Evolutionary conservation across 2,329 filamentous ascomycete genomes (phyloP).

Genomic region (Amesomyces nigricolor): DNA sequence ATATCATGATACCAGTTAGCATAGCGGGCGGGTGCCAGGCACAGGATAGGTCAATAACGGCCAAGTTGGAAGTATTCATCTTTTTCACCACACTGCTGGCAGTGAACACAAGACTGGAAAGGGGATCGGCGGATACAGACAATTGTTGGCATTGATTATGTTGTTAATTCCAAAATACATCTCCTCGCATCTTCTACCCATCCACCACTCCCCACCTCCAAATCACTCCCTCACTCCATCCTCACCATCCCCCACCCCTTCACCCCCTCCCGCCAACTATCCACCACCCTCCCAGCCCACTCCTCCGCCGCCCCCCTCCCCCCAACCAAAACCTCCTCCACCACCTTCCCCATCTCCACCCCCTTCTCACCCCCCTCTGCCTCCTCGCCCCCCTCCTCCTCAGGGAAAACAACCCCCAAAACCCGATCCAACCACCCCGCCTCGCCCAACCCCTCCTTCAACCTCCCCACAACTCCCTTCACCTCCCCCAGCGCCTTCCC

Average conservation of each 20-base stretch:
- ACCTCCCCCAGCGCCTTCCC: conserved; percentile 26
- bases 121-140: too few species aligned
- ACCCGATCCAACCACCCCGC: conserved; percentile 37
- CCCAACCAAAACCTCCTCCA: conserved; percentile 28
- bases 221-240: conserved; percentile 29
- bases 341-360: conserved; percentile 23
- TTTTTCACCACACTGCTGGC: too few species aligned
- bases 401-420: conserved; percentile 30
- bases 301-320: conserved; percentile 29
- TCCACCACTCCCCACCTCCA: too few species aligned
- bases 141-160: too few species aligned
- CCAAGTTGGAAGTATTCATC: too few species aligned
- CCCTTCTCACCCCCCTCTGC: conserved; percentile 18
- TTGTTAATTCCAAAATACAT: too few species aligned
- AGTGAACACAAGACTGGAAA: too few species aligned
- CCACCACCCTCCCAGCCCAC: conserved; percentile 34
- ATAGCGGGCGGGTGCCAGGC: too few species aligned
- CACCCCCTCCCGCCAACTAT: conserved; percentile 36
- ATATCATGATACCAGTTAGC: too few species aligned
- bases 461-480: conserved; percentile 30
- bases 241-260: conserved; percentile 35
- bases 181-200: background rate
- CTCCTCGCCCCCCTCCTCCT: conserved; percentile 17
- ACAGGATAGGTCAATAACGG: too few species aligned
- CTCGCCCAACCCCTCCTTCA: conserved; percentile 30